These are phyloP conservation scores for Mycena vitilis DNA, from an alignment of 768 basidiomycete species.

Conservation along the genomic window DNA sequence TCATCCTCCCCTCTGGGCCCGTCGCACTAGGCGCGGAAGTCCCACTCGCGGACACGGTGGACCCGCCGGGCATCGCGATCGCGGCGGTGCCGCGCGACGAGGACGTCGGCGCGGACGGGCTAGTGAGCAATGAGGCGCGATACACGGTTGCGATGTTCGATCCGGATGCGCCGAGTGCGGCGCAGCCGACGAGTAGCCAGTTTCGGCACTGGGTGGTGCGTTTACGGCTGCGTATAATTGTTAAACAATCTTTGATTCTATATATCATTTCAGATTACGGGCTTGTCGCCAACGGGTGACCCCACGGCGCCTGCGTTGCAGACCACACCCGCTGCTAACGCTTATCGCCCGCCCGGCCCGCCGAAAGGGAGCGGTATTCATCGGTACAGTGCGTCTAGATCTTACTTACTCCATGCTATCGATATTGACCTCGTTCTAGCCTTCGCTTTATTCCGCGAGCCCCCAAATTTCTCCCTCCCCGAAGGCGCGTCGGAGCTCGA, in stretches of 20 bases:
- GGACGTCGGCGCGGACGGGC: conserved; percentile 7
- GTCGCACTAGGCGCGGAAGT: conserved; percentile 22
- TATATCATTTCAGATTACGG: conserved; percentile 1
- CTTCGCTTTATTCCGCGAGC: conserved; percentile 7
- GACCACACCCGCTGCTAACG: conserved; percentile 12
- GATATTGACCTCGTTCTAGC: neutral
- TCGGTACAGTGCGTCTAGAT: conserved; percentile 26
- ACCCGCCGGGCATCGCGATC: conserved; percentile 11
- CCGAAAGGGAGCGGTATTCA: conserved; percentile 31
- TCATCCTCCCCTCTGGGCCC: conserved; percentile 33
- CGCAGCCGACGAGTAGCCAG: conserved; percentile 45
- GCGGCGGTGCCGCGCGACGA: conserved; percentile 17
- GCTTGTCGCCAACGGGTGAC: neutral
- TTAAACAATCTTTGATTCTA: neutral
- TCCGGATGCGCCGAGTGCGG: conserved; percentile 51
- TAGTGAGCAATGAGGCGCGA: conserved; percentile 32
- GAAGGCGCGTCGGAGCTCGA: conserved; percentile 24
- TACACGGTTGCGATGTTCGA: conserved; percentile 54
- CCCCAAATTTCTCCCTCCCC: conserved; percentile 21
- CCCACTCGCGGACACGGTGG: conserved; percentile 17
- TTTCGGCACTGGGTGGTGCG: conserved; percentile 54
- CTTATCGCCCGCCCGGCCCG: conserved; percentile 29
- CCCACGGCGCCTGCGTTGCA: conserved; percentile 13
- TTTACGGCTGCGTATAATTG: no score
- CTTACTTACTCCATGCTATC: neutral